Base-by-base conservation (phyloP, 805 yeast genomes). In the Candida glaebosa region DNA sequence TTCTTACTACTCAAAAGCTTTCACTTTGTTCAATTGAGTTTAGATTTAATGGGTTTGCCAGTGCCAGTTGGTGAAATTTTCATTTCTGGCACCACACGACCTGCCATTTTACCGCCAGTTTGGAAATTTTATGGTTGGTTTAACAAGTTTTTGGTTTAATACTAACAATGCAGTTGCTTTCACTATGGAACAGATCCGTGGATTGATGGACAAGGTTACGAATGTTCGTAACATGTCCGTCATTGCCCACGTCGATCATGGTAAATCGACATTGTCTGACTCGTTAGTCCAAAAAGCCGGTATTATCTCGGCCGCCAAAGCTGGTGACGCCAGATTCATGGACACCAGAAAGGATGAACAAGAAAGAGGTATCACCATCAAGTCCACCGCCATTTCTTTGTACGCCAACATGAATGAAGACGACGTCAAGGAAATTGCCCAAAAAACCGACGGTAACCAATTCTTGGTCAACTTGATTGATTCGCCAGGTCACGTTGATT, bases 401-500 rank as follows among this genome's bases (percentile, higher is more conserved):
- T 91, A 74, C 81, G 81, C 97, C 61, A 84, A 86, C 71, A 81
- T 89, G 84, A 60, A 65, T 43, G 95, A 86, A 43, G 95, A 86
- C 41, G 96, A 88, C 65, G 82, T 78, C 54, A 85, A 84, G 72
- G 87, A 82, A 60, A 91, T 93, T 79, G 78, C 82, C 73, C 98
- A 93, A 79, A 82, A 85, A 76, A 83, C 93, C 54, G 84, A 70
- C 16, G 98, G 98, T 75, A 86, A 79, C 84, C 82, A 84, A 71
- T 91, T 91, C 84, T 85, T 91, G 78, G 83, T 91, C 61, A 91
- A 91, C 88, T 82, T 91, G 83, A 91, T 91, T 64, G 99, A 91
- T 76, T 93, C 99, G 60, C 99, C 99, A 77, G 99, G 99, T 87
- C 99, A 91, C 97, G 98, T 91, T 82, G 99, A 91, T 79, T 91